These are phyloP conservation scores for Alternaria sp. DNA, from an alignment of 2,329 filamentous ascomycete species.

Conservation along the genomic window DNA sequence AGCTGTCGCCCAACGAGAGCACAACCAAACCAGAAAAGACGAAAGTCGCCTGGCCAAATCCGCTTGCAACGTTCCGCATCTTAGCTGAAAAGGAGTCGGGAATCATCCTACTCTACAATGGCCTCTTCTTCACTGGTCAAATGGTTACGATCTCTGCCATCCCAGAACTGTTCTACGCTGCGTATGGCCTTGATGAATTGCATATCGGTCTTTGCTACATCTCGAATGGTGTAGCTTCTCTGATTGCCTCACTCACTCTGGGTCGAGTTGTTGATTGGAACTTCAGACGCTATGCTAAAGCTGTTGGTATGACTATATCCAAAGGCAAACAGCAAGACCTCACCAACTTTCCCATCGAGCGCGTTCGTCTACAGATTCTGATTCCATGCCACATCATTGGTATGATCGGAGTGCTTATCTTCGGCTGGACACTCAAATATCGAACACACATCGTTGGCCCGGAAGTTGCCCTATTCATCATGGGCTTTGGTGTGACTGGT, in stretches of 20 bases:
- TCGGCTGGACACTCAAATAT: constrained; percentile 54
- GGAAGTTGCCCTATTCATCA: constrained; percentile 61
- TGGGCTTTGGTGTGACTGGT: constrained; percentile 65
- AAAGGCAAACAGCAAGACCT: constrained; percentile 65
- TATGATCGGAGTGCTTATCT: constrained; percentile 47
- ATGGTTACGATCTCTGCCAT: constrained; percentile 40
- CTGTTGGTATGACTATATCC: constrained; percentile 68
- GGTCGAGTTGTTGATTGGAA: constrained; percentile 70
- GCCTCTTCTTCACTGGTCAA: constrained; percentile 46
- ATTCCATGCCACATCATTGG: constrained; percentile 48
- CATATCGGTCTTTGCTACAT: constrained; percentile 45
- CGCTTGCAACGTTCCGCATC: constrained; percentile 38
- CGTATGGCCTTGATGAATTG: constrained; percentile 41
- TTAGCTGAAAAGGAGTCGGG: constrained; percentile 43
- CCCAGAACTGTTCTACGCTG: constrained; percentile 36
- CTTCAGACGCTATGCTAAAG: constrained; percentile 71
- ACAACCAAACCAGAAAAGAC: constrained; percentile 18
- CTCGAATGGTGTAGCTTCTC: constrained; percentile 36
- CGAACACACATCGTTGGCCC: constrained; percentile 52
- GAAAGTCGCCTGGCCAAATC: constrained; percentile 38
- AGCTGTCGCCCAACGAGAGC: neutral
- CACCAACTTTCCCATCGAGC: constrained; percentile 60
- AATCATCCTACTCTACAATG: constrained; percentile 43
- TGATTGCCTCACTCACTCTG: constrained; percentile 39
- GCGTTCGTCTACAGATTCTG: constrained; percentile 53